phyloP scores from a whole-genome alignment of 495 filamentous ascomycete genomes.

The Penicillium malachiteum region DNA sequence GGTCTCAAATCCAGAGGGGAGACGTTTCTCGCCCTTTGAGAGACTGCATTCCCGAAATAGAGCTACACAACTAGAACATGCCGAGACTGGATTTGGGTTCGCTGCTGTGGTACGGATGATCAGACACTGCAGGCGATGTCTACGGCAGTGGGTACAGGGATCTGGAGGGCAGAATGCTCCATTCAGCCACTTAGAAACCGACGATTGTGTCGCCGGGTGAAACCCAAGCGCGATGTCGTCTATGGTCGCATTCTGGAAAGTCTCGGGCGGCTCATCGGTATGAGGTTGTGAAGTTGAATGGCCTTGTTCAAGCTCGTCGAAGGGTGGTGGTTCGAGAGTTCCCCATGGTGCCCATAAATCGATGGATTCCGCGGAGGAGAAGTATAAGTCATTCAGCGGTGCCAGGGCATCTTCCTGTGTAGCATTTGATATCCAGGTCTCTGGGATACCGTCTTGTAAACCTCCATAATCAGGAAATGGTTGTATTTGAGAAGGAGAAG shows the following conservation, averaged over 20 bases:
- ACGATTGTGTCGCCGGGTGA: slow-evolving; percentile 6
- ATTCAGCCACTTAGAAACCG: slow-evolving; percentile 42
- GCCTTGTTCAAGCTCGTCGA: not conserved
- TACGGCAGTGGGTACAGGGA: slow-evolving; percentile 45
- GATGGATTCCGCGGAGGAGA: slow-evolving; percentile 13
- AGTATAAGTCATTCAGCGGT: slow-evolving; percentile 19
- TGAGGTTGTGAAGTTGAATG: not conserved
- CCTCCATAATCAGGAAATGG: not conserved
- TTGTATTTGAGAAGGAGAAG: not conserved
- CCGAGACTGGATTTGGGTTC: slow-evolving; percentile 56
- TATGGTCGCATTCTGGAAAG: not conserved
- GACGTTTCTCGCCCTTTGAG: slow-evolving; percentile 44
- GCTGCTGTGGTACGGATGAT: slow-evolving; percentile 43
- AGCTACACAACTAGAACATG: slow-evolving; percentile 77
- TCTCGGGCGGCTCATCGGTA: not conserved
- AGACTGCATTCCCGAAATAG: slow-evolving; percentile 73
- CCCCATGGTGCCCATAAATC: slow-evolving; percentile 12
- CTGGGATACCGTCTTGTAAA: not conserved
- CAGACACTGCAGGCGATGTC: slow-evolving; percentile 43
- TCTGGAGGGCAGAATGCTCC: slow-evolving; percentile 40
- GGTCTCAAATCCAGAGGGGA: slow-evolving; percentile 46
- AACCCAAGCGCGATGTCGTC: not conserved
- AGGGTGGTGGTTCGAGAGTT: slow-evolving; percentile 2
- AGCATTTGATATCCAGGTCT: not conserved
- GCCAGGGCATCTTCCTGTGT: not conserved